phyloP scores from a whole-genome alignment of 495 filamentous ascomycete species.

The Neurospora sp. region DNA sequence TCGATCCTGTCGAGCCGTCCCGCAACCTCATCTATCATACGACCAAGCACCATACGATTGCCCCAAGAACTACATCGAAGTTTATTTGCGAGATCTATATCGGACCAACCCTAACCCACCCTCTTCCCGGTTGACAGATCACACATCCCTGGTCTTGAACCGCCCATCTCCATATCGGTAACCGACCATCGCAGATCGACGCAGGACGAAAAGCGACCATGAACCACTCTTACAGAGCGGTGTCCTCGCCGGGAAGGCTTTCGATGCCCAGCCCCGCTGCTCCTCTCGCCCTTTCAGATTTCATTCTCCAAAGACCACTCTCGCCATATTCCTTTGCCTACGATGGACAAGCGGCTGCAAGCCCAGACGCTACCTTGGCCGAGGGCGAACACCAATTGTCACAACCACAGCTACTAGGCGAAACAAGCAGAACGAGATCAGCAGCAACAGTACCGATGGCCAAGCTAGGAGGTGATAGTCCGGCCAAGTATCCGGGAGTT shows the following conservation, averaged over 20 bases:
- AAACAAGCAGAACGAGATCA: not conserved
- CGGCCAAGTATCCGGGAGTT: not conserved
- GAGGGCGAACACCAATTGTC: conserved; percentile 1
- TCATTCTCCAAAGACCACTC: conserved; percentile 12
- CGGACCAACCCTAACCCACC: not conserved
- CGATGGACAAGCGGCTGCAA: conserved; percentile 4
- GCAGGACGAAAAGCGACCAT: conserved; percentile 5
- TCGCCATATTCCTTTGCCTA: conserved; percentile 10
- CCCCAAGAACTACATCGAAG: not conserved
- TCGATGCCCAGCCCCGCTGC: conserved; percentile 10
- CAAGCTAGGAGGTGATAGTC: not conserved
- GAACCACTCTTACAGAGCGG: conserved; percentile 11
- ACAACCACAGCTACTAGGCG: not conserved
- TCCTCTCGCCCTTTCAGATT: conserved; percentile 18
- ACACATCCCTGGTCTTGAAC: not conserved
- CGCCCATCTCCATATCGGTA: not conserved
- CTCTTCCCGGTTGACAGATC: not conserved
- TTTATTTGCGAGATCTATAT: not conserved
- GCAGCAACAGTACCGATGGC: not conserved
- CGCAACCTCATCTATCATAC: not conserved
- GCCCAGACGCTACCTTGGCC: conserved; percentile 1
- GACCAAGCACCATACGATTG: not conserved
- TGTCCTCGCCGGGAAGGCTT: conserved; percentile 4
- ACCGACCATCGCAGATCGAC: not conserved
- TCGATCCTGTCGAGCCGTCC: not conserved